Evolutionary conservation across 2,329 filamentous ascomycete species (phyloP).

Genomic region (Paecilomyces sp.): DNA sequence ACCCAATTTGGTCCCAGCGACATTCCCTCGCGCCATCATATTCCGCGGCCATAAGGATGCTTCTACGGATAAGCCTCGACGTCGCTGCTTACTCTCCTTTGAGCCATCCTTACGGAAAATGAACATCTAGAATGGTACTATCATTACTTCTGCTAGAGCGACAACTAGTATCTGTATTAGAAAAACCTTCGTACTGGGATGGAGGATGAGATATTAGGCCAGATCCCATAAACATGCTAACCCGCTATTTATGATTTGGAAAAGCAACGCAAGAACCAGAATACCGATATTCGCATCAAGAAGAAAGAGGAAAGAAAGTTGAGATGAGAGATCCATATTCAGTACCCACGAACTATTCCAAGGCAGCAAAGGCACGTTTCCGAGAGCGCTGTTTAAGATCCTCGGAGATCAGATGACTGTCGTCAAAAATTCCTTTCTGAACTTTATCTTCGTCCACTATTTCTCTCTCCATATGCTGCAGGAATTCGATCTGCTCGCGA

Average conservation of each 20-base stretch:
- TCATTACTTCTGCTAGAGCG: not conserved
- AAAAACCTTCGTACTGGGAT: not conserved
- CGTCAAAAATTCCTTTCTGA: conserved; percentile 26
- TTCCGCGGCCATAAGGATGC: not conserved
- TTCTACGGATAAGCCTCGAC: not conserved
- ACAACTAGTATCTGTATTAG: not conserved
- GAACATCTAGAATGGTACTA: not conserved
- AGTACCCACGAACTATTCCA: not conserved
- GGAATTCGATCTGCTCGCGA: conserved; percentile 16
- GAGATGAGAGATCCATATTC: not conserved
- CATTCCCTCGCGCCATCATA: not conserved
- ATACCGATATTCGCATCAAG: not conserved
- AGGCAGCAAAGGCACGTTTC: conserved; percentile 14
- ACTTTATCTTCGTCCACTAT: conserved; percentile 35
- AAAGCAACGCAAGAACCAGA: not conserved
- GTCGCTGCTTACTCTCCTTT: not conserved
- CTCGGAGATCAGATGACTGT: conserved; percentile 29
- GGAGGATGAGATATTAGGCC: not conserved
- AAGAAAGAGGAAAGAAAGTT: not conserved
- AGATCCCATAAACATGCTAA: not conserved
- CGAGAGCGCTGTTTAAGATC: conserved; percentile 23
- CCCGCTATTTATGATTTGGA: not conserved
- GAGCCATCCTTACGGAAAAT: not conserved
- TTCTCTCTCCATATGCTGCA: conserved; percentile 34
- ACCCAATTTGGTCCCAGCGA: not conserved